These are phyloP conservation scores for Pneumocystis carinii DNA, from an alignment of 1,139 yeast species.

Conservation along the genomic window DNA sequence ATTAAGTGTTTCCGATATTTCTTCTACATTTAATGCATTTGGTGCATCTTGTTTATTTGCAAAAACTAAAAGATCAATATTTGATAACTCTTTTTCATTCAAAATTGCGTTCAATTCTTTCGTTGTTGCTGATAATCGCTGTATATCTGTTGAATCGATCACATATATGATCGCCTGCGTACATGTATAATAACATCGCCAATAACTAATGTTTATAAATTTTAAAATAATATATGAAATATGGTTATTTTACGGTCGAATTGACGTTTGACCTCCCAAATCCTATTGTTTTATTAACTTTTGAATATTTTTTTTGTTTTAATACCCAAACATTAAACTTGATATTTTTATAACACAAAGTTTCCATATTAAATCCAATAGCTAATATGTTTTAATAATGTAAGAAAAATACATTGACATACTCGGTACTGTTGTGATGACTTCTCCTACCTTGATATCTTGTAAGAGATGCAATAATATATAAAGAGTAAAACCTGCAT, in stretches of 20 bases:
- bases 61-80: slow-evolving; percentile 73
- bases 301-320: background rate
- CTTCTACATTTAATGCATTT: slow-evolving; percentile 91
- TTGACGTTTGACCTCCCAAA: background rate
- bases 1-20: slow-evolving; percentile 83
- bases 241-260: background rate
- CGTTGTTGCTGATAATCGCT: slow-evolving; percentile 84
- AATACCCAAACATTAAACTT: slow-evolving; percentile 72
- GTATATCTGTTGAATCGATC: slow-evolving; percentile 86
- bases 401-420: slow-evolving; percentile 12
- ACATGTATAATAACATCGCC: slow-evolving; percentile 93
- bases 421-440: slow-evolving; percentile 80
- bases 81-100: slow-evolving; percentile 85
- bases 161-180: slow-evolving; percentile 90
- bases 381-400: slow-evolving; percentile 45
- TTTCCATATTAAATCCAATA: slow-evolving; percentile 88
- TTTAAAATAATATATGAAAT: slow-evolving; percentile 80
- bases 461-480: slow-evolving; percentile 11
- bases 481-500: slow-evolving; percentile 36
- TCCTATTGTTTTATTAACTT: background rate
- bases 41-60: slow-evolving; percentile 93
- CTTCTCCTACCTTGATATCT: slow-evolving; percentile 52
- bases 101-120: slow-evolving; percentile 89
- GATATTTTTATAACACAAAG: slow-evolving; percentile 73
- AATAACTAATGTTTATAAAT: slow-evolving; percentile 72